Evolutionary conservation across 2,329 filamentous ascomycete genomes (phyloP), one percentile per base, ranked within the genome.

Genomic region (Ophiostoma populinum): DNA sequence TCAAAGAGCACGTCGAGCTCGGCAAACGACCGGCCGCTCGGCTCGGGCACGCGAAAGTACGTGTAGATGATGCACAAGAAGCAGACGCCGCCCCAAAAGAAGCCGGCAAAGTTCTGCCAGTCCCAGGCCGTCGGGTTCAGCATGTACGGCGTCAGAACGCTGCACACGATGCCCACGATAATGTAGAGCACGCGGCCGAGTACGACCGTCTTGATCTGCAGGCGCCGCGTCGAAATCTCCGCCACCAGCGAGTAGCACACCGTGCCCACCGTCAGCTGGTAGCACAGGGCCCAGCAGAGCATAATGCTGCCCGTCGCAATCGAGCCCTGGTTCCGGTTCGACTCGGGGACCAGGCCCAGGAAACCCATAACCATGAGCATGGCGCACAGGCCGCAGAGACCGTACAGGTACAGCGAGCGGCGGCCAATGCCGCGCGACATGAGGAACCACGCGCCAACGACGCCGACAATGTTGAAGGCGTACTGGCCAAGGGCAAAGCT

Each of bases 91-190:
- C 72, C 75, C 80, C 83, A 83, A 62, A 92, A 92, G 59, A 92
- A 92, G 19, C 85, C 83, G 1, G 83, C 70, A 47, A 70, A 90
- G 57, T 90, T 90, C 41, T 71, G 65, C 85, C 83, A 93, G 55
- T 92, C 62, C 85, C 86, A 93, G 1, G 73, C 78, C 1, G 63
- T 66, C 0, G 85, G 82, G 57, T 93, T 93, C 27, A 92, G 66
- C 85, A 93, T 93, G 57, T 92, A 92, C 0, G 85, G 85, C 0
- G 82, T 92, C 26, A 93, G 56, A 4, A 92, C 77, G 34, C 73
- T 76, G 50, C 75, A 81, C 47, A 92, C 58, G 45, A 94, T 92
- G 43, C 70, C 77, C 28, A 86, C 79, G 34, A 92, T 60, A 48
- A 90, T 86, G 62, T 43, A 45, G 5, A 45, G 38, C 18, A 35